Conservation (phyloP, 352 stramenopile genomes). For the Pythium grandisporangium region DNA sequence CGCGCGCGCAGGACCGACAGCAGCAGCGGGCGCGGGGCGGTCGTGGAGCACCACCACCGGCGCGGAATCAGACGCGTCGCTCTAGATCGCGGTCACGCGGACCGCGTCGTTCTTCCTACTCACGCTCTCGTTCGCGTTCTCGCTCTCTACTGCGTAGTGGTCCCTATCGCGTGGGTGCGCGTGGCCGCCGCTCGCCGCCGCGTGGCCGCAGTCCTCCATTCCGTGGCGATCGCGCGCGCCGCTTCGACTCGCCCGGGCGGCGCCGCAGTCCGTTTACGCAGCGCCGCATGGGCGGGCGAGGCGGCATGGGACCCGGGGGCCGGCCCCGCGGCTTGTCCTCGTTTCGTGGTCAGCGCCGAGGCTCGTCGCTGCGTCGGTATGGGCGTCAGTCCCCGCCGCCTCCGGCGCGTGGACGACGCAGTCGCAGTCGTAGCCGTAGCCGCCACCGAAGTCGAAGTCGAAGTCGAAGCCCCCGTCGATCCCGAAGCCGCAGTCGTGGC, state of each 20-base stretch:
- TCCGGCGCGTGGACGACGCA: conserved; percentile 1
- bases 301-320: no score
- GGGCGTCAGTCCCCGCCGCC: not conserved
- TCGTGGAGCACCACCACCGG: not conserved
- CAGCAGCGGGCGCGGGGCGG: not conserved
- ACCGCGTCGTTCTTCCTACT: no score
- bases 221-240: not conserved
- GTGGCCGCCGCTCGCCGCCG: conserved; percentile 32
- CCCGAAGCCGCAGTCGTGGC: conserved; percentile 17
- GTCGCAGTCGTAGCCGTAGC: conserved; percentile 24
- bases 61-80: conserved; percentile 2
- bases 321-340: conserved; percentile 11
- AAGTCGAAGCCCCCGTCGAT: conserved; percentile 9
- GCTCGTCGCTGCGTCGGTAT: conserved; percentile 6
- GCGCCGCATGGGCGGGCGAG: no score
- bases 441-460: conserved; percentile 15
- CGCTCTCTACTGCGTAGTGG: conserved; percentile 7
- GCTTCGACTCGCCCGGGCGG: conserved; percentile 6
- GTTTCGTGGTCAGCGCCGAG: conserved; percentile 7
- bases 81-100: no score
- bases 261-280: not conserved
- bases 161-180: conserved; percentile 5
- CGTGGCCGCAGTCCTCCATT: conserved; percentile 22
- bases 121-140: not conserved
- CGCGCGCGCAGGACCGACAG: not conserved